Percentiles rank a stretch among this genome's conserved stretches.
Conservation (phyloP, 2,329 filamentous ascomycete genomes). For the Trichoderma sp. region DNA sequence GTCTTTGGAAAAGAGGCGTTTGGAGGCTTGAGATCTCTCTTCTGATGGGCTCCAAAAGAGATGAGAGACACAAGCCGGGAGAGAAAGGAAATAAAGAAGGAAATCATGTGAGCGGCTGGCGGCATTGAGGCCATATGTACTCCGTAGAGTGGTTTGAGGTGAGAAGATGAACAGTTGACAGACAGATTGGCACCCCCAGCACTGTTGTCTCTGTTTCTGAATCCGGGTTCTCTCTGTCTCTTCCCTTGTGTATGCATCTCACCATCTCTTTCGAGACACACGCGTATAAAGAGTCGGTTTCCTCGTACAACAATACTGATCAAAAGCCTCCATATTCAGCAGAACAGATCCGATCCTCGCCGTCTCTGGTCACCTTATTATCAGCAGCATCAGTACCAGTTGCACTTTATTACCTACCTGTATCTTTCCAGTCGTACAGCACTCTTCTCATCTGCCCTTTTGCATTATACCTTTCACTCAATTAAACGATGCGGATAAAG, state of each 20-base stretch:
- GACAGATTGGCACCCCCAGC: background rate
- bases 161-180: background rate
- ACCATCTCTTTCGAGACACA: background rate
- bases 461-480: background rate
- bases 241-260: background rate
- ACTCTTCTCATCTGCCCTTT: background rate
- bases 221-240: background rate
- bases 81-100: background rate
- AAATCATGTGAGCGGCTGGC: background rate
- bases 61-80: background rate
- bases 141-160: background rate
- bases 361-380: background rate
- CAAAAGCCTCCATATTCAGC: background rate
- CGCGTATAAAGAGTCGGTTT: background rate
- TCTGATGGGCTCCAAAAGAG: background rate
- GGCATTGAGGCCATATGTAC: background rate
- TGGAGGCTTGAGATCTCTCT: background rate
- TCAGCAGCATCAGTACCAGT: background rate
- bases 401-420: background rate
- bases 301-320: background rate
- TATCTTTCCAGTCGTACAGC: background rate
- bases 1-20: background rate
- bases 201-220: background rate
- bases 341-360: background rate
- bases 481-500: background rate